Base-by-base conservation (phyloP, 129 eudicot species). In the Escallonia rubra region DNA sequence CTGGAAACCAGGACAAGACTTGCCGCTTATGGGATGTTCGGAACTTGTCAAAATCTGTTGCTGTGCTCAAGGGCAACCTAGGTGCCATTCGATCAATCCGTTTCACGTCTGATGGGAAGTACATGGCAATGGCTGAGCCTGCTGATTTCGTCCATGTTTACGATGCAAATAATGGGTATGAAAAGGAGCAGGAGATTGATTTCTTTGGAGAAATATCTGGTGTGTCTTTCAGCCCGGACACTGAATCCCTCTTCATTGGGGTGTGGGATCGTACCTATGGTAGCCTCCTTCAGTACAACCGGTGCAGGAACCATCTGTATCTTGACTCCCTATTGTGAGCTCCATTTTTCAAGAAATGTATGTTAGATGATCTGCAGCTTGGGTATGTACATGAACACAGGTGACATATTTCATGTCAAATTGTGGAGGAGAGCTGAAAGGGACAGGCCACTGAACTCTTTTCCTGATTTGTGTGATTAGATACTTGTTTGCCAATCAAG, bases 1-100 rank as follows among this genome's bases (percentile, higher is more conserved):
- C 96, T 4, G 94, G 97, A 43, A 91, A 88, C 66, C 97, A 91
- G 52, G 97, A 91, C 82, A 91, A 88, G 70, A 91, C 97, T 7
- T 85, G 97, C 71, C 78, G 93, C 74, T 78, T 91, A 23, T 91
- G 97, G 97, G 97, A 88, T 63, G 9, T 83, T 14, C 64, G 96
- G 63, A 88, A 91, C 69, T 81, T 86, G 3, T 79, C 96, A 3
- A 14, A 9, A 14, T 72, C 97, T 0, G 67, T 75, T 5, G 78
- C 86, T 4, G 81, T 85, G 45, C 83, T 91, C 10, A 88, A 85
- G 67, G 97, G 97, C 6, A 91, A 91, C 76, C 77, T 91, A 76
- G 97, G 97, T 6, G 94, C 97, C 0, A 78, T 85, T 50, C 76
- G 97, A 43, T 91, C 97, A 1, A 80, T 88, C 70, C 91, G 91